These are phyloP conservation scores for Yarrowia sp. DNA, from an alignment of 805 yeast genomes.

Conservation along the genomic window DNA sequence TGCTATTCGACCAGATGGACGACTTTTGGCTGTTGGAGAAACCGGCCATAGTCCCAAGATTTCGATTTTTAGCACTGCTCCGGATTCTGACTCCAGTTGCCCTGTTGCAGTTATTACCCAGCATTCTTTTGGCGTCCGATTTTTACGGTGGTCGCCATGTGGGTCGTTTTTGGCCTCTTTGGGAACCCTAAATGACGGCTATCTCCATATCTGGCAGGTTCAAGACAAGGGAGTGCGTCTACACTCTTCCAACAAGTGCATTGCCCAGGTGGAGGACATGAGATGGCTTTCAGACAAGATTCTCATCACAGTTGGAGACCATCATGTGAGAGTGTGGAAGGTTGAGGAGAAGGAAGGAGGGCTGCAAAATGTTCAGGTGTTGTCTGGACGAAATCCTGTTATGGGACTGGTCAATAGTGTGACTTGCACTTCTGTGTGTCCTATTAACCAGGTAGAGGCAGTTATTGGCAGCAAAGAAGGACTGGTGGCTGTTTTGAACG, in stretches of 20 bases:
- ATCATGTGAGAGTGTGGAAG: slow-evolving; percentile 64
- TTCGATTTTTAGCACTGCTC: slow-evolving; percentile 53
- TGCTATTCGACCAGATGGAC: slow-evolving; percentile 56
- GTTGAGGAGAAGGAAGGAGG: slow-evolving; percentile 33
- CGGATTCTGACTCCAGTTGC: slow-evolving; percentile 46
- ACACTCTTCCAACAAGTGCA: slow-evolving; percentile 59
- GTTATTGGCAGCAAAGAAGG: slow-evolving; percentile 36
- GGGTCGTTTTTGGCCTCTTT: slow-evolving; percentile 56
- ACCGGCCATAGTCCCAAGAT: slow-evolving; percentile 67
- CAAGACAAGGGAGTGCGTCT: slow-evolving; percentile 39
- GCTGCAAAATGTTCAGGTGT: slow-evolving; percentile 35
- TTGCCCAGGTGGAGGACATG: slow-evolving; percentile 55
- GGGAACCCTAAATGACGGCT: slow-evolving; percentile 71
- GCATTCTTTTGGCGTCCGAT: slow-evolving; percentile 63
- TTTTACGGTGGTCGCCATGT: slow-evolving; percentile 57
- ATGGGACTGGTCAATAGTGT: slow-evolving; percentile 50
- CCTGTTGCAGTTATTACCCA: slow-evolving; percentile 58
- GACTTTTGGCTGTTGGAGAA: slow-evolving; percentile 66
- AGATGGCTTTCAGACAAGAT: slow-evolving; percentile 52
- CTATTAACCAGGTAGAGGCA: slow-evolving; percentile 38
- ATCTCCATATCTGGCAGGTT: slow-evolving; percentile 58
- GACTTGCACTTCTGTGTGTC: slow-evolving; percentile 48
- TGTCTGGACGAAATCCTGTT: slow-evolving; percentile 60
- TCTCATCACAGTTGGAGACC: slow-evolving; percentile 57
- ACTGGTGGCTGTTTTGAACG: slow-evolving; percentile 31